Conservation (phyloP, 2,329 filamentous ascomycete genomes). For the Penicillium sp. region DNA sequence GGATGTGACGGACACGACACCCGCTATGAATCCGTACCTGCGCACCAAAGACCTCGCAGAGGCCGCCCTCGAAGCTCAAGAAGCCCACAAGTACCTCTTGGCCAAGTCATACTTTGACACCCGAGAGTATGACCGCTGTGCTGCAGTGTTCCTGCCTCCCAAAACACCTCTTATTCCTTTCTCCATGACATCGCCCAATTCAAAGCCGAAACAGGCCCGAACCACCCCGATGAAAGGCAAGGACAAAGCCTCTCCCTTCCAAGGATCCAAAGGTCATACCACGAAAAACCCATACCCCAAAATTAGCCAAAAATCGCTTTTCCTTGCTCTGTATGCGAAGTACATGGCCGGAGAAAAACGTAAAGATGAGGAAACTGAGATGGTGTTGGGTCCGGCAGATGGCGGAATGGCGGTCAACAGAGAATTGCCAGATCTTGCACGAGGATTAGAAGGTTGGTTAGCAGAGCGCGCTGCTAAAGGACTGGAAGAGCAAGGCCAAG, state of each 20-base stretch:
- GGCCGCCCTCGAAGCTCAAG: slow-evolving; percentile 70
- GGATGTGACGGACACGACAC: slow-evolving; percentile 53
- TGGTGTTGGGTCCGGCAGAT: slow-evolving; percentile 92
- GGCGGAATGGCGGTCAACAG: slow-evolving; percentile 81
- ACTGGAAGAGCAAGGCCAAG: slow-evolving; percentile 65
- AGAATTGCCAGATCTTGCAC: slow-evolving; percentile 72
- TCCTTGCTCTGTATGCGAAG: slow-evolving; percentile 88
- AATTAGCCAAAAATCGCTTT: slow-evolving; percentile 86
- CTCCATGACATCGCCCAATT: slow-evolving; percentile 32
- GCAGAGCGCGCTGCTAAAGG: slow-evolving; percentile 61
- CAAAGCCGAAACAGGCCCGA: slow-evolving; percentile 39
- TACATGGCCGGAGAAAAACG: slow-evolving; percentile 92
- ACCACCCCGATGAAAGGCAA: slow-evolving; percentile 56
- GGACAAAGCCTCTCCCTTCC: slow-evolving; percentile 51
- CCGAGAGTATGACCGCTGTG: slow-evolving; percentile 89
- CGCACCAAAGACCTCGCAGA: slow-evolving; percentile 67
- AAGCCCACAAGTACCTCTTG: slow-evolving; percentile 79
- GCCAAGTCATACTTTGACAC: slow-evolving; percentile 96
- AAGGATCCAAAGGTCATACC: slow-evolving; percentile 35
- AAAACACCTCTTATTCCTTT: slow-evolving; percentile 69
- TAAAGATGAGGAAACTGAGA: slow-evolving; percentile 94
- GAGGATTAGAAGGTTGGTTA: slow-evolving; percentile 79
- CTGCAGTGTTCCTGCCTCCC: slow-evolving; percentile 82
- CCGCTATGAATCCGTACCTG: slow-evolving; percentile 50
- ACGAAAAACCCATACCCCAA: slow-evolving; percentile 44